phyloP scores from a whole-genome alignment of 192 early-diverging fungal species.

The Powellomyces hirtus region DNA sequence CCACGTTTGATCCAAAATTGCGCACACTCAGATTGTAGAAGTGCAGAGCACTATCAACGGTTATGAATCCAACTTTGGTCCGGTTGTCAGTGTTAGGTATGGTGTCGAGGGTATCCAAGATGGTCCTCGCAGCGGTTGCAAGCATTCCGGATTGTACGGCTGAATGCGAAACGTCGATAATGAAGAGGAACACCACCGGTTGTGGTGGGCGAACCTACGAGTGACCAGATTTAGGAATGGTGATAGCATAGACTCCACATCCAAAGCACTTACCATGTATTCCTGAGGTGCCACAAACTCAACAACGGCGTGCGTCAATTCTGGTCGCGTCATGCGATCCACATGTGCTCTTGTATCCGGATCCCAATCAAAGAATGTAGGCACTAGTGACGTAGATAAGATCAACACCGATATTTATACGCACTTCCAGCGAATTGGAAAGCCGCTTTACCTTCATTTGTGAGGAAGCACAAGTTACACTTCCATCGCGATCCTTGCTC shows the following conservation, averaged over 20 bases:
- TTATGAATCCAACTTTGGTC: slow-evolving; percentile 86
- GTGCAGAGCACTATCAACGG: slow-evolving; percentile 83
- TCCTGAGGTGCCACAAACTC: slow-evolving; percentile 96
- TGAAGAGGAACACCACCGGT: slow-evolving; percentile 88
- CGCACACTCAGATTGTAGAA: slow-evolving; percentile 83
- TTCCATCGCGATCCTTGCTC: slow-evolving; percentile 96
- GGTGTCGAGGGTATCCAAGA: slow-evolving; percentile 76
- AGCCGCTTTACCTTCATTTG: slow-evolving; percentile 88
- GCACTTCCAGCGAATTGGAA: background rate
- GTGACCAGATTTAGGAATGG: background rate
- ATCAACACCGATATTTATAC: too few relatives aligned
- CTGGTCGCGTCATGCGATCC: slow-evolving; percentile 84
- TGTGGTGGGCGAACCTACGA: slow-evolving; percentile 83
- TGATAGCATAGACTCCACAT: background rate
- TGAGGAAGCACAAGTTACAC: slow-evolving; percentile 91
- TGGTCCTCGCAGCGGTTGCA: slow-evolving; percentile 73
- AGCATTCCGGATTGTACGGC: slow-evolving; percentile 84
- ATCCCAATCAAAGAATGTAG: slow-evolving; percentile 58
- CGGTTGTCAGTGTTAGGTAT: slow-evolving; percentile 88
- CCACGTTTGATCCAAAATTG: background rate
- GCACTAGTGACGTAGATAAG: slow-evolving; percentile 34
- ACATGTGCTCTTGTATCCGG: slow-evolving; percentile 70
- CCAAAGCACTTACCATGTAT: slow-evolving; percentile 72
- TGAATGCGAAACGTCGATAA: slow-evolving; percentile 92
- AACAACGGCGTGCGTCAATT: slow-evolving; percentile 85